These are phyloP conservation scores for Solanum chiquidenum DNA, from an alignment of 257 asterid genomes.

Conservation along the genomic window DNA sequence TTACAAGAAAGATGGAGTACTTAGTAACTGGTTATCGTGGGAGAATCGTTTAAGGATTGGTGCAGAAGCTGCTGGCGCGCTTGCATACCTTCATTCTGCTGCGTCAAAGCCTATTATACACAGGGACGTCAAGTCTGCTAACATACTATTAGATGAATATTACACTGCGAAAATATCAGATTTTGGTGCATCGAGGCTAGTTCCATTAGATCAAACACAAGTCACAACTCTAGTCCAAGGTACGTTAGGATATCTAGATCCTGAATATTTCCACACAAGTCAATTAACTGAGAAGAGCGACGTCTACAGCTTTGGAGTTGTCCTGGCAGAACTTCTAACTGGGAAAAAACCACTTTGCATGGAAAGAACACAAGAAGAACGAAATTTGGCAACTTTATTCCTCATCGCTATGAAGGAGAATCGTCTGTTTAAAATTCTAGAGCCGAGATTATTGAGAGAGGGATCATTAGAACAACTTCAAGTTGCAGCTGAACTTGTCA, in stretches of 20 bases:
- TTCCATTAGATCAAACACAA: neutral
- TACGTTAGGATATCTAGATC: neutral
- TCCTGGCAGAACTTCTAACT: neutral
- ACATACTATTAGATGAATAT: neutral
- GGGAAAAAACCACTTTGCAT: neutral
- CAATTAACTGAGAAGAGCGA: neutral
- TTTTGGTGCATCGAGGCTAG: neutral
- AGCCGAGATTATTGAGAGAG: neutral
- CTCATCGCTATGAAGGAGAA: neutral
- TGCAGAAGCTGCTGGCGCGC: neutral
- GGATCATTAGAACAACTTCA: neutral
- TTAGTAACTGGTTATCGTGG: neutral
- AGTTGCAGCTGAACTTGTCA: neutral
- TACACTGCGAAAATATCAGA: neutral
- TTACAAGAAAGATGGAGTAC: neutral
- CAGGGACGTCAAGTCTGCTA: neutral
- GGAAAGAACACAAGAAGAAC: neutral
- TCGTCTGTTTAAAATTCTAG: neutral
- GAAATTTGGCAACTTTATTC: neutral
- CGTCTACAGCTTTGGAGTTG: neutral
- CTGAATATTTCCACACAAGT: neutral
- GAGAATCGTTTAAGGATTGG: neutral
- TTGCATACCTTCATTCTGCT: neutral
- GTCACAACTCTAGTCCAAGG: neutral
- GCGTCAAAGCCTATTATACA: neutral